Evolutionary conservation across 176 grass and related monocot genomes (phyloP).

Genomic region (Phoenix roebelenii): DNA sequence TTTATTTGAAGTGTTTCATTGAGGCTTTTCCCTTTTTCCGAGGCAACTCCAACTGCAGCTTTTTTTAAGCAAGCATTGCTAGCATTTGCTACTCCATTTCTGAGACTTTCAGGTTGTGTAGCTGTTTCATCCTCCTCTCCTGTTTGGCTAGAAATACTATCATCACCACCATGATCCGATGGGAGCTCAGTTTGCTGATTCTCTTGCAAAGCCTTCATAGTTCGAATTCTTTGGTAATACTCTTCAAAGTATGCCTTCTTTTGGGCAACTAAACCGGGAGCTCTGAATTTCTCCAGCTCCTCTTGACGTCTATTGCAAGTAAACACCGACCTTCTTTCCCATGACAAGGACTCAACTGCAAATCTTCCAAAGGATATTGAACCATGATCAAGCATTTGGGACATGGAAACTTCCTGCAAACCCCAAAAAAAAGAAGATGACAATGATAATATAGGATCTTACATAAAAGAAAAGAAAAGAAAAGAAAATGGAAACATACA

Average conservation of each 20-base stretch:
- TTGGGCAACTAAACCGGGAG: constrained; percentile 67
- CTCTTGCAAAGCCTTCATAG: constrained; percentile 34
- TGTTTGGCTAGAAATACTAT: neutral
- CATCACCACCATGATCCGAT: too few species aligned
- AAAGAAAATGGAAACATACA: too few species aligned
- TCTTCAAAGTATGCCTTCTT: constrained; percentile 94
- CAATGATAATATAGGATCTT: too few species aligned
- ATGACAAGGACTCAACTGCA: constrained; percentile 53
- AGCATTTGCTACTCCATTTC: constrained; percentile 18
- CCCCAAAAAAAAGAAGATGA: neutral
- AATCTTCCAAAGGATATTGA: constrained; percentile 80
- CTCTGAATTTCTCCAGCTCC: constrained; percentile 51
- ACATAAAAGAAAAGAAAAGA: too few species aligned
- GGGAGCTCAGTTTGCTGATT: constrained; percentile 10
- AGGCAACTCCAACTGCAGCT: constrained; percentile 15
- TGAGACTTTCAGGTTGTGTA: neutral
- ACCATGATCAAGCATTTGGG: constrained; percentile 61
- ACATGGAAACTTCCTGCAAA: constrained; percentile 35
- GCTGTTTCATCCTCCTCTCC: constrained; percentile 8
- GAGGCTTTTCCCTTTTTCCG: constrained; percentile 24
- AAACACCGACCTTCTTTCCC: constrained; percentile 77
- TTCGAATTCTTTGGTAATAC: constrained; percentile 53
- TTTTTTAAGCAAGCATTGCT: constrained; percentile 16
- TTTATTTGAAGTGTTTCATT: constrained; percentile 13
- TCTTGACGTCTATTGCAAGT: constrained; percentile 52